Percentiles rank a stretch among this genome's conserved stretches.
phyloP scores from a whole-genome alignment of 2,329 filamentous ascomycete species.

The Aureobasidium sp. region DNA sequence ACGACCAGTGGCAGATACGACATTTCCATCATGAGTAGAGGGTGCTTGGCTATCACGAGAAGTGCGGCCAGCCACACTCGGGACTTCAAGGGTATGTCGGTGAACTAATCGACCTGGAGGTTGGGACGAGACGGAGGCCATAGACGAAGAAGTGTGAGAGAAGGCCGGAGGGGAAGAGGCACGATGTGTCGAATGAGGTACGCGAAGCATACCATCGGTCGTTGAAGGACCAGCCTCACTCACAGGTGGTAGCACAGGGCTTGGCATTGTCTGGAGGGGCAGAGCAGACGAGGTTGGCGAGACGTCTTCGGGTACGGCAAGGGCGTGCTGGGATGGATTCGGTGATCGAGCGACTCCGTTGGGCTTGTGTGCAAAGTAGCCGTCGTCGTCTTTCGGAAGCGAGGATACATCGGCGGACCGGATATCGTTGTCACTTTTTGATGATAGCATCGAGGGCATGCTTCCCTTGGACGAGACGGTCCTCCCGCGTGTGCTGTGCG shows the following conservation, averaged over 20 bases:
- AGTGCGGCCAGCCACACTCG: constrained; percentile 59
- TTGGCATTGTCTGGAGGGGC: constrained; percentile 10
- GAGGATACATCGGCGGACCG: constrained; percentile 19
- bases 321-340: constrained; percentile 8
- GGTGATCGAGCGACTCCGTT: constrained; percentile 28
- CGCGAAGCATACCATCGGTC: constrained; percentile 23
- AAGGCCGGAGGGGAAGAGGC: constrained; percentile 34
- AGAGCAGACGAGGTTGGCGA: constrained; percentile 1
- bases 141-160: constrained; percentile 23
- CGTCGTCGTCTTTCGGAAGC: constrained; percentile 31
- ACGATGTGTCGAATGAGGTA: constrained; percentile 22
- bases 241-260: constrained; percentile 23
- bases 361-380: constrained; percentile 36
- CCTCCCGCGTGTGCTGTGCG: constrained; percentile 9
- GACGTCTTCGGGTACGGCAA: background rate
- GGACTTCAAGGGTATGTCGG: constrained; percentile 82
- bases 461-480: constrained; percentile 8
- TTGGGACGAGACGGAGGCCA: constrained; percentile 44
- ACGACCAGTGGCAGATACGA: constrained; percentile 62
- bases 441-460: constrained; percentile 21
- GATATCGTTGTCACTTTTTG: constrained; percentile 27
- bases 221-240: constrained; percentile 20
- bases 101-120: constrained; percentile 61
- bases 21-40: constrained; percentile 47
- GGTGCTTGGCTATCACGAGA: constrained; percentile 57